Conservation (phyloP, 1,139 yeast genomes). For the Chernovozyma sophiae-reginae region DNA sequence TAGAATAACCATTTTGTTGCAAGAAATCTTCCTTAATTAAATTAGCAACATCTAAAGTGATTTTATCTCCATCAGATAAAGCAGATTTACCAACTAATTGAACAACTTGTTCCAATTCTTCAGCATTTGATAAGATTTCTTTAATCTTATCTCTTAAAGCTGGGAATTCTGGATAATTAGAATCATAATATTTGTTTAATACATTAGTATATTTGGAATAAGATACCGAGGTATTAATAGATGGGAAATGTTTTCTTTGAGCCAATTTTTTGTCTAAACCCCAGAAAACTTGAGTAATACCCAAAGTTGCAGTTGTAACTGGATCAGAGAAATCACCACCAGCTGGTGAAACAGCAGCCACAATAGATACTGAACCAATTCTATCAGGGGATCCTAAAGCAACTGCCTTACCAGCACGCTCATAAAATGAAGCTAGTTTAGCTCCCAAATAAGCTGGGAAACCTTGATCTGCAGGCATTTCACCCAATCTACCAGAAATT, state of each 20-base stretch:
- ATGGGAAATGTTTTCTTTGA: constrained; percentile 99
- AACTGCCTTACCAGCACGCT: constrained; percentile 97
- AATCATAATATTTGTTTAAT: constrained; percentile 79
- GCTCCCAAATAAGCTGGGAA: constrained; percentile 99
- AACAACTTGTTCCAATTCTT: constrained; percentile 97
- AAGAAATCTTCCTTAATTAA: constrained; percentile 95
- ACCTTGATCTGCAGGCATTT: constrained; percentile 99
- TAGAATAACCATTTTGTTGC: constrained; percentile 98
- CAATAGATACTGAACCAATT: constrained; percentile 95
- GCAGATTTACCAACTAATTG: constrained; percentile 99
- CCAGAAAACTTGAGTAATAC: constrained; percentile 99
- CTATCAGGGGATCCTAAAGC: constrained; percentile 97
- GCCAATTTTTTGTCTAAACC: constrained; percentile 98
- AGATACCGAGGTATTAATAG: constrained; percentile 91
- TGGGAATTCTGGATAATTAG: constrained; percentile 89
- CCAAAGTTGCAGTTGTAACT: constrained; percentile 94
- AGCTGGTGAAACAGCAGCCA: constrained; percentile 99
- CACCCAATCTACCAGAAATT: constrained; percentile 99
- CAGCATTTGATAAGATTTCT: constrained; percentile 94
- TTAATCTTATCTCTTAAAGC: constrained; percentile 82
- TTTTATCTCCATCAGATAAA: constrained; percentile 91
- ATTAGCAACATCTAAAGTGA: constrained; percentile 87
- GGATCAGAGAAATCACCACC: constrained; percentile 99
- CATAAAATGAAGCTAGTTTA: constrained; percentile 96
- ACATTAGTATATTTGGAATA: constrained; percentile 93